Evolutionary conservation across 352 stramenopile genomes (phyloP).

Genomic region (Phytophthora syringae): DNA sequence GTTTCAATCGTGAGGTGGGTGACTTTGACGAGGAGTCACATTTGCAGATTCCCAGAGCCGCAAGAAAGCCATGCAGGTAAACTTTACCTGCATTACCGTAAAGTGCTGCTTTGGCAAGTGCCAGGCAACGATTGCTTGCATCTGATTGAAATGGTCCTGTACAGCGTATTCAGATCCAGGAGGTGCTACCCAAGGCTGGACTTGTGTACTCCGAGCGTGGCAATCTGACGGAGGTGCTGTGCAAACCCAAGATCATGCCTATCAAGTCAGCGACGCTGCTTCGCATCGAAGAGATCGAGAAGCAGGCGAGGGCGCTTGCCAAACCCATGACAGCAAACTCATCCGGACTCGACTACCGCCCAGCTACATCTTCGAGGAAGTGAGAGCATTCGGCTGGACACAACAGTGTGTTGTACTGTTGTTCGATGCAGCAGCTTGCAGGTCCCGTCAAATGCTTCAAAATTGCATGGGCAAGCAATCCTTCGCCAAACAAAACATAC

Average conservation of each 20-base stretch:
- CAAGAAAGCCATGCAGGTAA: slow-evolving; percentile 30
- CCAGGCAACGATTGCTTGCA: background rate
- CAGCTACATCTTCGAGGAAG: slow-evolving; percentile 20
- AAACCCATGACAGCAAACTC: slow-evolving; percentile 29
- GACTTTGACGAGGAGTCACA: slow-evolving; percentile 12
- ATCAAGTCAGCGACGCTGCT: slow-evolving; percentile 90
- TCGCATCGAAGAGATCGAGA: slow-evolving; percentile 88
- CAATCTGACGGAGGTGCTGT: slow-evolving; percentile 87
- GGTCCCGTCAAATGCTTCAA: too few relatives aligned
- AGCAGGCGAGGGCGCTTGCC: slow-evolving; percentile 55
- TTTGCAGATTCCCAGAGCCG: slow-evolving; percentile 7
- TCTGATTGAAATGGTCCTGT: background rate
- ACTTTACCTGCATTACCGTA: too few relatives aligned
- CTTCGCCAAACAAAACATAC: background rate
- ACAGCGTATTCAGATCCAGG: slow-evolving; percentile 80
- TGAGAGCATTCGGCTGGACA: too few relatives aligned
- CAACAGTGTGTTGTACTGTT: background rate
- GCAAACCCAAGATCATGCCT: slow-evolving; percentile 91
- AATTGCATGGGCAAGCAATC: too few relatives aligned
- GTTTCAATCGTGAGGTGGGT: slow-evolving; percentile 4
- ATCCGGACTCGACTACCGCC: slow-evolving; percentile 21
- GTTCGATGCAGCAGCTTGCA: too few relatives aligned
- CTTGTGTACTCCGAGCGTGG: slow-evolving; percentile 90
- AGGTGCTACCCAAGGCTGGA: slow-evolving; percentile 88
- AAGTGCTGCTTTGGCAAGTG: background rate